Evolutionary conservation across 2,329 filamentous ascomycete species (phyloP).

Genomic region (Colletotrichum sp.): DNA sequence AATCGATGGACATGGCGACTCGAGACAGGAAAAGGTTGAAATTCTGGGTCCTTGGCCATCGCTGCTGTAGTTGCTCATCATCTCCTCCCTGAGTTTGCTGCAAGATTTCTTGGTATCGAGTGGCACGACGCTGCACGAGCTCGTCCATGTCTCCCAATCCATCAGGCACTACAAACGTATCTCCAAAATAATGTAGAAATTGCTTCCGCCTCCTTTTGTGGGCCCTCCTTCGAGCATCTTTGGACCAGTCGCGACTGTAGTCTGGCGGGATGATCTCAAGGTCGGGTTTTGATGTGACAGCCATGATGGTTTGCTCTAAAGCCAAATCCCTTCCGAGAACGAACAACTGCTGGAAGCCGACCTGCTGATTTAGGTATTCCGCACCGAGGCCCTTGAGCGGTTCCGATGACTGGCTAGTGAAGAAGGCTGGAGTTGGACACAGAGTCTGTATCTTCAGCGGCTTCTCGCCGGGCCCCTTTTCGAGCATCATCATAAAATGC

Average conservation of each 20-base stretch:
- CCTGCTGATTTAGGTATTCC: neutral
- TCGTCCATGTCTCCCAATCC: constrained; percentile 19
- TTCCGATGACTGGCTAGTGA: neutral
- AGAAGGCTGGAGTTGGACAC: constrained; percentile 4
- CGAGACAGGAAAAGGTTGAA: constrained; percentile 14
- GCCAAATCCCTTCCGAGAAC: constrained; percentile 12
- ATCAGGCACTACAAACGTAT: constrained; percentile 21
- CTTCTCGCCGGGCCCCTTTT: neutral
- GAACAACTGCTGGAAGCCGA: constrained; percentile 19
- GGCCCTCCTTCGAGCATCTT: neutral
- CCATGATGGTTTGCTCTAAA: constrained; percentile 9
- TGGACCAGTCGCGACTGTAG: constrained; percentile 6
- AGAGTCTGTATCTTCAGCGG: constrained; percentile 4
- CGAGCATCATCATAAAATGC: constrained; percentile 31
- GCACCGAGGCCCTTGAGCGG: neutral
- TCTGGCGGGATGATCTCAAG: constrained; percentile 10
- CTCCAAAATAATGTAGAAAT: constrained; percentile 13
- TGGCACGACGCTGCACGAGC: constrained; percentile 10
- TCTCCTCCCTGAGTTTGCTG: neutral
- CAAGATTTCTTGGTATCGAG: neutral
- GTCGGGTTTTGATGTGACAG: neutral
- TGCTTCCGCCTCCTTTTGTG: constrained; percentile 14
- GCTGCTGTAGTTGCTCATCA: neutral
- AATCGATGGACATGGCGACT: constrained; percentile 19
- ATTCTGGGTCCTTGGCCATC: constrained; percentile 15